Evolutionary conservation across 352 stramenopile species (phyloP).

Genomic region (Globisporangium solare): DNA sequence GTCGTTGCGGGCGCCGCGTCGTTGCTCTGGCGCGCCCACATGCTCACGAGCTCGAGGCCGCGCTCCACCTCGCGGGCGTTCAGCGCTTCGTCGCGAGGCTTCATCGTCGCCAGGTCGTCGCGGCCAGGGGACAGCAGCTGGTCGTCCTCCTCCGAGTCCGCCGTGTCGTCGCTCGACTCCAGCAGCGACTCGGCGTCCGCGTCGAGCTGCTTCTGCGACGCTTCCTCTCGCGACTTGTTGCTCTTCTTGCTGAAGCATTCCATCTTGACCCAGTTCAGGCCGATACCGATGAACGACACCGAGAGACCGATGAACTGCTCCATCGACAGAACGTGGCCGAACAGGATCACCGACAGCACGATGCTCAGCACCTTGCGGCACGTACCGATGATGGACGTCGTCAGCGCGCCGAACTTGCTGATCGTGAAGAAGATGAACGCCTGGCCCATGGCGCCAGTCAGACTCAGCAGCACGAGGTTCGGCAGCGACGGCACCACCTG

Average conservation of each 20-base stretch:
- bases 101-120: constrained; percentile 22
- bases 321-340: constrained; percentile 66
- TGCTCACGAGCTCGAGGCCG: constrained; percentile 64
- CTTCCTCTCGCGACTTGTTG: constrained; percentile 11
- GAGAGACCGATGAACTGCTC: constrained; percentile 63
- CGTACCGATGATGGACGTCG: constrained; percentile 82
- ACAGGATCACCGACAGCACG: constrained; percentile 78
- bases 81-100: constrained; percentile 27
- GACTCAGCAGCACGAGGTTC: constrained; percentile 65
- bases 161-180: constrained; percentile 60
- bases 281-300: constrained; percentile 68
- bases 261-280: constrained; percentile 74
- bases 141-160: constrained; percentile 56
- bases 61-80: constrained; percentile 44
- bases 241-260: constrained; percentile 42
- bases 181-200: constrained; percentile 48
- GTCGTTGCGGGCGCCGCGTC: constrained; percentile 1
- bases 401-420: constrained; percentile 81
- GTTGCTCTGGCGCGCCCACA: constrained; percentile 27
- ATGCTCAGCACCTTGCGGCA: constrained; percentile 85
- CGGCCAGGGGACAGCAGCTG: constrained; percentile 17
- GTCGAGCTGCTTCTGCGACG: constrained; percentile 17
- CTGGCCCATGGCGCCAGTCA: constrained; percentile 73
- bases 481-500: constrained; percentile 53
- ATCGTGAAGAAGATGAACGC: constrained; percentile 88